A percentile compares a stretch with the other conserved stretches of the same genome.
phyloP scores from a whole-genome alignment of 192 early-diverging fungal genomes.

The Backusella westeae region DNA sequence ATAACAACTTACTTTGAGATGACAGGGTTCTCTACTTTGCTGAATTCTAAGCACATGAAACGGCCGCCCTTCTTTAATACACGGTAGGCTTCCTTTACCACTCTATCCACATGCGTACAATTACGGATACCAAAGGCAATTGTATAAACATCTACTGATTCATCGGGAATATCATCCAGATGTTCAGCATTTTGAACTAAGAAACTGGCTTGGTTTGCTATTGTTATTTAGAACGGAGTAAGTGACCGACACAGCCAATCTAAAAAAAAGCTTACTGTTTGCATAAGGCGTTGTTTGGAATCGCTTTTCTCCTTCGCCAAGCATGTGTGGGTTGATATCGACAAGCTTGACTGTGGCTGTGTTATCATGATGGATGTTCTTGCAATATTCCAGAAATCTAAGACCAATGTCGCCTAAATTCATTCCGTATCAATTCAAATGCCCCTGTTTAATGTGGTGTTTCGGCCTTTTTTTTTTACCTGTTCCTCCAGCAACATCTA shows the following conservation, averaged over 20 bases:
- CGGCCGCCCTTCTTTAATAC: constrained; percentile 95
- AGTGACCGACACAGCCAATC: constrained; percentile 19
- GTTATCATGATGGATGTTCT: constrained; percentile 59
- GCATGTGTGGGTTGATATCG: constrained; percentile 97
- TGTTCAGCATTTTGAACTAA: constrained; percentile 89
- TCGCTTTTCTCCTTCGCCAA: constrained; percentile 81
- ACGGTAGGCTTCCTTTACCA: constrained; percentile 86
- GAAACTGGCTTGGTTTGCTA: constrained; percentile 66
- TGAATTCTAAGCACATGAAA: constrained; percentile 95
- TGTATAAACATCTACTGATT: constrained; percentile 88
- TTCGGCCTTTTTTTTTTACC: constrained; percentile 43
- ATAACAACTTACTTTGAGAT: constrained; percentile 53
- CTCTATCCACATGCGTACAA: constrained; percentile 89
- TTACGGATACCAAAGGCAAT: constrained; percentile 99
- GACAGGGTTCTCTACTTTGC: constrained; percentile 84
- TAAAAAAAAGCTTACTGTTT: constrained; percentile 37
- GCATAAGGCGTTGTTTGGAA: constrained; percentile 55
- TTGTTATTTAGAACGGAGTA: constrained; percentile 5
- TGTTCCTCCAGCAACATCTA: constrained; percentile 98
- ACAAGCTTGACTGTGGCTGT: constrained; percentile 79
- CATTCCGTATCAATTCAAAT: background rate
- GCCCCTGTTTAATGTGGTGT: background rate
- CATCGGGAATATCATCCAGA: constrained; percentile 68
- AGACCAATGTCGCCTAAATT: constrained; percentile 86
- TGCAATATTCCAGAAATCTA: constrained; percentile 87